Conservation (phyloP, 2,329 filamentous ascomycete genomes). For the Cercospora sp. region DNA sequence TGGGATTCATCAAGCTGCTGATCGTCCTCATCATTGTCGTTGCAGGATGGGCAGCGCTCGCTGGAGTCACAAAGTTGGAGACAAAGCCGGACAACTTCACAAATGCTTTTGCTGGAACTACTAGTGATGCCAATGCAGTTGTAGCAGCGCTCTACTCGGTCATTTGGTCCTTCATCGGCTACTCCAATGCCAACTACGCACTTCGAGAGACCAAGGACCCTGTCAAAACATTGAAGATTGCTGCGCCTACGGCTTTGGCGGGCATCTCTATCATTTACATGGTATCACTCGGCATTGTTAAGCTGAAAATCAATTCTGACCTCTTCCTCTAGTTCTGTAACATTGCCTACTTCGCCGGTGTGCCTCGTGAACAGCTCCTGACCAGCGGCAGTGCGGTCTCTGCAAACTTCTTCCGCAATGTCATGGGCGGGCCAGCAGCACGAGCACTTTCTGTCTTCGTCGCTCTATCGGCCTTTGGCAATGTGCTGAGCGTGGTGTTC, state of each 20-base stretch:
- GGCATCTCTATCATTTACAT: not conserved
- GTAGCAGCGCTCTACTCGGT: conserved; percentile 62
- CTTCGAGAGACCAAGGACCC: conserved; percentile 58
- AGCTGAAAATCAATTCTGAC: not conserved
- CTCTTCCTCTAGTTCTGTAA: conserved; percentile 39
- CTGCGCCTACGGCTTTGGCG: conserved; percentile 38
- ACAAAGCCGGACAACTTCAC: conserved; percentile 57
- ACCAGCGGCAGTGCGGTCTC: conserved; percentile 57
- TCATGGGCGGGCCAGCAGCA: conserved; percentile 56
- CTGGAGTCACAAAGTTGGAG: conserved; percentile 47
- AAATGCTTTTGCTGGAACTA: conserved; percentile 55
- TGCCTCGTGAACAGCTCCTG: conserved; percentile 46
- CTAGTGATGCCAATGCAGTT: conserved; percentile 48
- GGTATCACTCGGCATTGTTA: conserved; percentile 46
- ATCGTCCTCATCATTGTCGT: conserved; percentile 56
- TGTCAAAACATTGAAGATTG: conserved; percentile 13
- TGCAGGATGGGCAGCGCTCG: conserved; percentile 63
- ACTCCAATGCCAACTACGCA: conserved; percentile 61
- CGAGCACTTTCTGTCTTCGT: conserved; percentile 59
- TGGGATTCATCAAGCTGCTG: conserved; percentile 60
- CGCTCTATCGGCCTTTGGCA: conserved; percentile 59
- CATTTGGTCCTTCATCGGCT: conserved; percentile 19
- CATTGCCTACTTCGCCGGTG: conserved; percentile 59
- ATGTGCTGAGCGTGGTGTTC: conserved; percentile 57
- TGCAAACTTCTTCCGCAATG: conserved; percentile 59